A percentile compares a stretch with the other conserved stretches of the same genome.
phyloP scores from a whole-genome alignment of 73 alveolate genomes.

The Stentor roeselii region DNA sequence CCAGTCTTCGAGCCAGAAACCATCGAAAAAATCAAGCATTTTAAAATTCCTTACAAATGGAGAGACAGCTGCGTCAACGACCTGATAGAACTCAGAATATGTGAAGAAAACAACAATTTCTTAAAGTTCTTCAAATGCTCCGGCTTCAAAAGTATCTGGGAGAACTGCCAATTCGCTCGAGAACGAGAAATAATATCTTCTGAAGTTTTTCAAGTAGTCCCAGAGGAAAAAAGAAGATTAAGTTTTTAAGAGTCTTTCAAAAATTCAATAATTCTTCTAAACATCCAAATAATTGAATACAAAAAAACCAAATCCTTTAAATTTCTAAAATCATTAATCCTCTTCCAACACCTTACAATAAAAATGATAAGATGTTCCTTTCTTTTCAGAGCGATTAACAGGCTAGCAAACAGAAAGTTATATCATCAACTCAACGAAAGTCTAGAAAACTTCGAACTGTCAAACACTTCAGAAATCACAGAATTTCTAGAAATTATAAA shows the following conservation, averaged over 20 bases:
- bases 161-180: background rate
- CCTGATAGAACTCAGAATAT: background rate
- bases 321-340: no score
- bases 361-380: no score
- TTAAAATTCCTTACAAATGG: background rate
- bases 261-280: no score
- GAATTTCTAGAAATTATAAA: no score
- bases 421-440: no score
- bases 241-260: background rate
- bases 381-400: no score
- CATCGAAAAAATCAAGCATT: background rate
- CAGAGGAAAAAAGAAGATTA: background rate
- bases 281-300: no score
- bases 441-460: no score
- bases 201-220: background rate
- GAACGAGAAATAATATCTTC: background rate
- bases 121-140: background rate
- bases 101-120: background rate
- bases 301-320: no score
- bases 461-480: no score
- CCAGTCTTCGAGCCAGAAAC: background rate
- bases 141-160: background rate
- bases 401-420: no score
- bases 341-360: no score
- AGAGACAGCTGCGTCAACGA: background rate